These are phyloP conservation scores for Pinus tabuliformis DNA, from an alignment of 75 land plant species.

Conservation along the genomic window DNA sequence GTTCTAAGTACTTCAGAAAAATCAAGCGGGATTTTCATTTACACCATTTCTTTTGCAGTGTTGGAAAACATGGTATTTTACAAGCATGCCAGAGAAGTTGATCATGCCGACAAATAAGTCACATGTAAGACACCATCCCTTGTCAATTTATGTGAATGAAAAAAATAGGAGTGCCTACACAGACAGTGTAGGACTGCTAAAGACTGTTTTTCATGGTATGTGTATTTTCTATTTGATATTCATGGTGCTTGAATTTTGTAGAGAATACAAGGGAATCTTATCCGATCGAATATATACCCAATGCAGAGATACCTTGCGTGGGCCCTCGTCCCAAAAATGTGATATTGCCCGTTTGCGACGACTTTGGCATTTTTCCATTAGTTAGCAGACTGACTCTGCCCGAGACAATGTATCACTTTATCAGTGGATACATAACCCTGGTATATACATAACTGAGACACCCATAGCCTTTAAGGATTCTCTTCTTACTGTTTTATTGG, in stretches of 20 bases:
- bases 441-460: constrained; percentile 22
- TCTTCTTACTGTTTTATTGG: too few relatives aligned
- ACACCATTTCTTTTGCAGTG: constrained; percentile 33
- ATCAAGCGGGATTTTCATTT: neutral
- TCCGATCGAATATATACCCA: constrained; percentile 95
- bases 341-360: constrained; percentile 90
- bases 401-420: constrained; percentile 99
- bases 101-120: constrained; percentile 78
- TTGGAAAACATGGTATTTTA: constrained; percentile 95
- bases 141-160: neutral
- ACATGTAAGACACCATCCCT: constrained; percentile 46
- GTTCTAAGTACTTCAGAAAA: neutral
- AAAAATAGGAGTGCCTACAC: neutral
- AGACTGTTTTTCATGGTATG: neutral
- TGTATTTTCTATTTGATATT: neutral
- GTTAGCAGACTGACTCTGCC: constrained; percentile 91
- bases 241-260: constrained; percentile 15
- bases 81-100: constrained; percentile 84
- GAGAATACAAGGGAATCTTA: constrained; percentile 96
- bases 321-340: constrained; percentile 97
- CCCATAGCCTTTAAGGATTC: neutral
- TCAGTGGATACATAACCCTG: constrained; percentile 98
- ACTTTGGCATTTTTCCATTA: constrained; percentile 95
- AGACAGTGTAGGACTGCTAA: neutral
- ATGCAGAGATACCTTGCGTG: constrained; percentile 88